Percentiles rank a stretch among this genome's conserved stretches.
Conservation (phyloP, 495 filamentous ascomycete genomes). For the Penicillium nucicola region DNA sequence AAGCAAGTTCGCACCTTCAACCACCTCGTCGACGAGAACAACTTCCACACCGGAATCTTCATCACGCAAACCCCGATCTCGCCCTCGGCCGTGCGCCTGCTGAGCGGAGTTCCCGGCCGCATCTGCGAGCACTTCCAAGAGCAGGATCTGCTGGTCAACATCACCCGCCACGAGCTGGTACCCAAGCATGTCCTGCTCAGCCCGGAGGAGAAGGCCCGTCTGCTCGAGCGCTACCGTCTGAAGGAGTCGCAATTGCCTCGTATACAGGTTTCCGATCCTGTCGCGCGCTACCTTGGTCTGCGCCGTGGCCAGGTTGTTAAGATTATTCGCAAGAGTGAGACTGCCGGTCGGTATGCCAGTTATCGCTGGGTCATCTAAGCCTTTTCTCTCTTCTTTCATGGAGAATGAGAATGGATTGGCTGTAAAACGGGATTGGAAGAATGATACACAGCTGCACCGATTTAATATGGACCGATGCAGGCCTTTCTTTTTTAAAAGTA, state of each 20-base stretch:
- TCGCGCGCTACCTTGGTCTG: constrained; percentile 87
- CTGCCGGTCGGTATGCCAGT: constrained; percentile 55
- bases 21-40: constrained; percentile 68
- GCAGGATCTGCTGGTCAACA: constrained; percentile 94
- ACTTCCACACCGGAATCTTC: constrained; percentile 85
- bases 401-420: not conserved
- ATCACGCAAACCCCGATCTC: constrained; percentile 80
- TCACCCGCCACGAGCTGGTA: constrained; percentile 95
- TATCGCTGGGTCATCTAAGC: constrained; percentile 63
- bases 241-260: constrained; percentile 96
- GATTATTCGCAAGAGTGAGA: constrained; percentile 83
- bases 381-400: not conserved
- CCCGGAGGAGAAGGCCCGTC: constrained; percentile 77
- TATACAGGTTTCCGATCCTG: constrained; percentile 87
- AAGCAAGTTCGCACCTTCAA: constrained; percentile 89
- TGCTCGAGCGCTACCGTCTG: constrained; percentile 84
- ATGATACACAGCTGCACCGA: not conserved
- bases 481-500: too few relatives aligned
- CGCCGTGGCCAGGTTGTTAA: constrained; percentile 95
- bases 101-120: constrained; percentile 74
- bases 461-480: not conserved
- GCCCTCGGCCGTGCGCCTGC: constrained; percentile 61
- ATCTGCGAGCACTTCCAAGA: constrained; percentile 93
- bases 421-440: not conserved
- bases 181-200: constrained; percentile 90